Percentiles rank a stretch among this genome's conserved stretches.
phyloP scores from a whole-genome alignment of 176 grass and related monocot genomes.

The Poa annua region DNA sequence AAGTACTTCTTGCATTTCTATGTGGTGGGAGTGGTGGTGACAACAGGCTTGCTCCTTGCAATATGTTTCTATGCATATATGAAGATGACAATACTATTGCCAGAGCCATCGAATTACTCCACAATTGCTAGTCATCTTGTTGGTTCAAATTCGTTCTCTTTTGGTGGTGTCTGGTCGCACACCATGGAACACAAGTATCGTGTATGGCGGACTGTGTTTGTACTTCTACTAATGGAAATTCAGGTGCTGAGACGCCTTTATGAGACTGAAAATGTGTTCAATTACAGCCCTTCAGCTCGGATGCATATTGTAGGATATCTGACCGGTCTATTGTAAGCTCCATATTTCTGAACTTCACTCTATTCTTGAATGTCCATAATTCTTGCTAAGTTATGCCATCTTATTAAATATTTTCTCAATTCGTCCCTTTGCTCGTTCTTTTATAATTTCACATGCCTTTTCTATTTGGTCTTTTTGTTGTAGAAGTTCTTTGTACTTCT shows the following conservation, averaged over 20 bases:
- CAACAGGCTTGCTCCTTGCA: constrained; percentile 64
- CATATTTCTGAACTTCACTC: constrained; percentile 25
- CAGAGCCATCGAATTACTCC: constrained; percentile 64
- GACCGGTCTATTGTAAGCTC: constrained; percentile 82
- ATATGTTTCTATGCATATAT: constrained; percentile 88
- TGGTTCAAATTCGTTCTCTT: constrained; percentile 71
- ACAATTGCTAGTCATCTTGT: constrained; percentile 75
- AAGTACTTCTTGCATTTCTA: constrained; percentile 98
- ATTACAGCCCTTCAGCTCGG: constrained; percentile 85
- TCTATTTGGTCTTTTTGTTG: constrained; percentile 14
- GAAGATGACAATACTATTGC: constrained; percentile 64
- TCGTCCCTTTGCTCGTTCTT: not conserved
- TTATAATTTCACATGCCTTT: constrained; percentile 25
- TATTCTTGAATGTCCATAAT: constrained; percentile 32
- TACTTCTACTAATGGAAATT: constrained; percentile 82
- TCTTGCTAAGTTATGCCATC: constrained; percentile 22
- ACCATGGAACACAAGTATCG: constrained; percentile 70
- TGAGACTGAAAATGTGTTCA: constrained; percentile 90
- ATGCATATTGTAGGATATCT: constrained; percentile 91
- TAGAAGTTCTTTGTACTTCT: constrained; percentile 3
- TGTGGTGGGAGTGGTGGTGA: constrained; percentile 54
- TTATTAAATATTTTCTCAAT: constrained; percentile 1
- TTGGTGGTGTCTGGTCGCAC: constrained; percentile 43
- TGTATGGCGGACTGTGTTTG: constrained; percentile 84
- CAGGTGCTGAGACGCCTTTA: constrained; percentile 84